Base-by-base conservation (phyloP, 192 early-diverging fungal genomes). In the Diversispora eburnea region DNA sequence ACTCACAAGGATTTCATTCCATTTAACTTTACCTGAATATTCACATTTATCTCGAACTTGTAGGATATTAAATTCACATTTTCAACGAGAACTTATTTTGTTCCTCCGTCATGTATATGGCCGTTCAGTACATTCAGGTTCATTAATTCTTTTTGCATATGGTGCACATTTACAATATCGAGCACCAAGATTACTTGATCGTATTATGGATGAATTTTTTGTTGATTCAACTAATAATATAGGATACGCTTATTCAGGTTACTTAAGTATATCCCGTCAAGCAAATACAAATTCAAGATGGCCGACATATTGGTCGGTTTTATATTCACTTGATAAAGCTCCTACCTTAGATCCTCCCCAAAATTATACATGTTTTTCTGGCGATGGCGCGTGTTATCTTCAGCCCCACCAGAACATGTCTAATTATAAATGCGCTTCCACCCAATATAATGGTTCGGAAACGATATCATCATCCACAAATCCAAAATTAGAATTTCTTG, bases 131-230 rank as follows among this genome's bases (percentile, higher is more conserved):
- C 64, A 74, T 25, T 79, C 81, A 19, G 81, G 81, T 3, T 82
- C 81, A 13, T 73, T 82, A 55, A 70, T 82, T 43, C 75, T 82
- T 41, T 82, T 79, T 67, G 78, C 81, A 3, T 82, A 82, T 64
- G 66, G 77, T 33, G 78, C 81, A 47, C 78, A 82, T 57, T 76
- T 82, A 58, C 78, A 78, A 41, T 55, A 76, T 57, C 76, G 74
- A 33, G 78, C 81, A 3, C 81, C 81, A 5, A 8, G 64, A 17
- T 33, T 82, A 41, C 76, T 82, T 3, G 81, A 82, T 25, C 67
- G 76, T n/a, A 79, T 82, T 45, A 77, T 82, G 65, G 78, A 82
- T 47, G 78, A 82, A n/a, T 82, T 82, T 68, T 82, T 82, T 39
- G 70, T 75, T 17, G 78, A 79, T 51, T 70, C 74, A 13, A 59